Percentiles rank a stretch among this genome's conserved stretches.
Evolutionary conservation across 495 filamentous ascomycete genomes (phyloP).

Genomic region (Xanthoparmelia taractica): DNA sequence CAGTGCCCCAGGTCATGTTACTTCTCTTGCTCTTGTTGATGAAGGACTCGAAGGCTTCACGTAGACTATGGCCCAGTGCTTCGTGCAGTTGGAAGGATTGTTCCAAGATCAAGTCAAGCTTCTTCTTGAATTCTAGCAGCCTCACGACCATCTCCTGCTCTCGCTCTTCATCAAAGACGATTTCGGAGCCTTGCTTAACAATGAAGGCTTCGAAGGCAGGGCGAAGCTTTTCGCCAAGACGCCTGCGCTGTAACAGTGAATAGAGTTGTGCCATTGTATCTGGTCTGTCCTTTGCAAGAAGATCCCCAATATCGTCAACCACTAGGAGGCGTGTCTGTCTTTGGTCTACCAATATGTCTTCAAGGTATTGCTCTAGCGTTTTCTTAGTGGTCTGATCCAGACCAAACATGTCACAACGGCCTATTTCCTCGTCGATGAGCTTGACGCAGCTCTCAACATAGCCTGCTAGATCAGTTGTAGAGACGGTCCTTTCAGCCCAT

Average conservation of each 20-base stretch:
- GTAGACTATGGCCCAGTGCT: slow-evolving; percentile 62
- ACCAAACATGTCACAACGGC: slow-evolving; percentile 67
- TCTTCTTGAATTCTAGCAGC: slow-evolving; percentile 71
- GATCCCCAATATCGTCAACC: slow-evolving; percentile 51
- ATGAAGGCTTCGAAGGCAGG: slow-evolving; percentile 73
- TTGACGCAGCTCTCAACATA: slow-evolving; percentile 61
- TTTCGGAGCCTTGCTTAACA: slow-evolving; percentile 59
- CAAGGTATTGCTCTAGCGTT: slow-evolving; percentile 49
- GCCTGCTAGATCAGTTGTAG: slow-evolving; percentile 48
- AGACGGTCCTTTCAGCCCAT: slow-evolving; percentile 57
- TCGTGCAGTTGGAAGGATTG: slow-evolving; percentile 68
- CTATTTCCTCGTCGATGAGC: slow-evolving; percentile 61
- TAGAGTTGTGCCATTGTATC: slow-evolving; percentile 69
- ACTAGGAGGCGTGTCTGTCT: slow-evolving; percentile 53
- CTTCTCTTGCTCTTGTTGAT: slow-evolving; percentile 77
- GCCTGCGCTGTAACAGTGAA: slow-evolving; percentile 56
- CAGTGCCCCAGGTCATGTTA: slow-evolving; percentile 58
- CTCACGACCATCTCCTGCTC: slow-evolving; percentile 81
- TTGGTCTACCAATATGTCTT: slow-evolving; percentile 52
- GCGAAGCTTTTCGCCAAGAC: slow-evolving; percentile 57
- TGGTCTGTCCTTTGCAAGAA: slow-evolving; percentile 59
- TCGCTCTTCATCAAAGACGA: slow-evolving; percentile 71
- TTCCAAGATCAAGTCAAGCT: slow-evolving; percentile 65
- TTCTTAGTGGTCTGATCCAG: slow-evolving; percentile 76
- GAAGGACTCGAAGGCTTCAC: slow-evolving; percentile 78